Conservation (phyloP, 208 protist species). For the Leishmania gerbilli region DNA sequence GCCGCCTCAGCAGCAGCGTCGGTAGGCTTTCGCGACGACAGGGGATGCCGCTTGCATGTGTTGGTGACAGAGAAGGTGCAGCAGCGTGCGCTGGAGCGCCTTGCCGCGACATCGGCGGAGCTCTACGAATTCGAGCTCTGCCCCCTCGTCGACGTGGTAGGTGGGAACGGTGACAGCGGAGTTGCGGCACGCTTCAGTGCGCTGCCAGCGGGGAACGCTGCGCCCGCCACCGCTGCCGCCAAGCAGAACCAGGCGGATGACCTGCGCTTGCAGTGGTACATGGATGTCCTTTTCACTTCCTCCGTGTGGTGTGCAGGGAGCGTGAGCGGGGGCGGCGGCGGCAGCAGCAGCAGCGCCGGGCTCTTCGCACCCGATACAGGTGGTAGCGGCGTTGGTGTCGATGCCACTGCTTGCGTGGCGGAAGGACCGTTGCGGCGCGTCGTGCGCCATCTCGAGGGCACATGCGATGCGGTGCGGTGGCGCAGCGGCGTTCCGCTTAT, state of each 20-base stretch:
- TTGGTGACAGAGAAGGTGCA: constrained; percentile 9
- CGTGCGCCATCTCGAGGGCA: constrained; percentile 4
- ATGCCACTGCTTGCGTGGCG: constrained; percentile 1
- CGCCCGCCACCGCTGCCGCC: not conserved
- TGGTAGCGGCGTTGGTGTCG: not conserved
- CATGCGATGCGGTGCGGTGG: constrained; percentile 28
- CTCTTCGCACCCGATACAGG: not conserved
- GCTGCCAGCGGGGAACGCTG: not conserved
- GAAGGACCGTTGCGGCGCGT: constrained; percentile 9
- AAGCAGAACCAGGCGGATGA: constrained; percentile 10
- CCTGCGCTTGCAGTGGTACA: constrained; percentile 22
- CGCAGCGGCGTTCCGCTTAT: constrained; percentile 15
- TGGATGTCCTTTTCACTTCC: constrained; percentile 21
- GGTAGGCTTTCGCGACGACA: not conserved
- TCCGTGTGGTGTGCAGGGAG: constrained; percentile 12
- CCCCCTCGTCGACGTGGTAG: not conserved
- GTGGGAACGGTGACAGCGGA: not conserved
- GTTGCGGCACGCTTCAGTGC: not conserved
- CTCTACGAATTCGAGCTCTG: constrained; percentile 24
- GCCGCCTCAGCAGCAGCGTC: not conserved
- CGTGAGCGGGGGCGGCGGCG: not conserved
- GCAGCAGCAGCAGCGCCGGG: constrained; percentile 1
- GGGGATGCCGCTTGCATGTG: not conserved
- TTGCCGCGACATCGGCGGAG: constrained; percentile 8
- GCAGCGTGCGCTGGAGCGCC: constrained; percentile 2